Evolutionary conservation across 75 land plant genomes (phyloP), one percentile per base, ranked within the genome.

Genomic region (Pinus albicaulis): DNA sequence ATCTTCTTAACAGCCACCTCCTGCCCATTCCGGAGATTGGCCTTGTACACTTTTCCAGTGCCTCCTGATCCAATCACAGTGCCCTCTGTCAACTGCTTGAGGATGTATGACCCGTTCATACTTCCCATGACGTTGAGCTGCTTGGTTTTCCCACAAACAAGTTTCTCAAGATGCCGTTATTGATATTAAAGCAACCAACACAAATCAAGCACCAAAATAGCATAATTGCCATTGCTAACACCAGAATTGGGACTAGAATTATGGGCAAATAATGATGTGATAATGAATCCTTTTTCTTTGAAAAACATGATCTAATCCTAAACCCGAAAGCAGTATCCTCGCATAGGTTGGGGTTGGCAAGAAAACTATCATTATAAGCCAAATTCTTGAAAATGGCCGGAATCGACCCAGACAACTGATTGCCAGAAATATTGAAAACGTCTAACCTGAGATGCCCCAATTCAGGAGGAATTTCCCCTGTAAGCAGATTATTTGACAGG

Each of bases 41-140:
- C 89, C 73, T 79, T 91, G 76, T 86, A 91, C 2, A 91, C 93
- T 16, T 75, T 75, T 24, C 89, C 93, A 69, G 38, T 56, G 17
- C 80, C 80, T 55, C 93, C 93, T 3, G 48, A 73, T 2, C 93
- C 93, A 11, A 91, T 77, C 53, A 83, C 76, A 62, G 80, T 84
- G 28, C 31, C 61, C 7, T 80, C 71, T 17, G 69, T 71, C 65
- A 91, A 91, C 10, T 89, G 62, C 3, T 78, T 44, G 17, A 86
- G 7, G 3, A 91, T 80, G 58, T 89, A 53, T 38, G 48, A 74
- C 56, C 57, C 81, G 59, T 62, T 83, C 65, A 66, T n/a, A 72
- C 24, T 58, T 65, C 58, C 73, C 59, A 60, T 25, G 44, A 25
- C 36, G 3, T 28, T 24, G 55, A 44, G 1, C n/a, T 17, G 7